phyloP scores from a whole-genome alignment of 192 early-diverging fungal genomes.

The Geranomyces variabilis region DNA sequence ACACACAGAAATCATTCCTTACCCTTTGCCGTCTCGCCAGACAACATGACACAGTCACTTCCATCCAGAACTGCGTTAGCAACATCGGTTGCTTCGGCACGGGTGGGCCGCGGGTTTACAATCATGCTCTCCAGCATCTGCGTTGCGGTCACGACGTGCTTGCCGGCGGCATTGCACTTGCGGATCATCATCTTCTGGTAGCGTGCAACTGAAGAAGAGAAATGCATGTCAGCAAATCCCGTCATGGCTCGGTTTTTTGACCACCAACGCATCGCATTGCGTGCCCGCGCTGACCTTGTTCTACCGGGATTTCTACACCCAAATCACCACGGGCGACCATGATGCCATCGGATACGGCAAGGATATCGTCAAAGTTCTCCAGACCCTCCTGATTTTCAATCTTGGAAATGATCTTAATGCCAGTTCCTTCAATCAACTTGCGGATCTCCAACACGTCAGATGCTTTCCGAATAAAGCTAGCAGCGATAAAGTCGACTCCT shows the following conservation, averaged over 20 bases:
- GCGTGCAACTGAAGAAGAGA: conserved; percentile 43
- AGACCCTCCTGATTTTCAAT: conserved; percentile 98
- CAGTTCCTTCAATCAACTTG: conserved; percentile 74
- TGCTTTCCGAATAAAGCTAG: conserved; percentile 93
- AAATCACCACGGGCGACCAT: conserved; percentile 99
- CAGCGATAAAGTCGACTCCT: conserved; percentile 93
- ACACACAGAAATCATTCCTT: neutral
- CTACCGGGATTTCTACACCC: conserved; percentile 95
- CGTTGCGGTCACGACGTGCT: conserved; percentile 94
- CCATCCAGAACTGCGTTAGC: conserved; percentile 98
- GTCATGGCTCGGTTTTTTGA: conserved; percentile 8
- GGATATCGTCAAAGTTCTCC: conserved; percentile 98
- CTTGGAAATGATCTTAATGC: conserved; percentile 95
- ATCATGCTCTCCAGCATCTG: conserved; percentile 88
- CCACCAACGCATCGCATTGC: neutral
- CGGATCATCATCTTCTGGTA: conserved; percentile 98
- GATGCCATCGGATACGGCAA: conserved; percentile 90
- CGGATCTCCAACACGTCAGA: conserved; percentile 90
- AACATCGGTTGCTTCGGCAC: conserved; percentile 98
- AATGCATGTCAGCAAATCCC: too few relatives aligned
- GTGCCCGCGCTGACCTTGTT: conserved; percentile 57
- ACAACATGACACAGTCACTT: conserved; percentile 98
- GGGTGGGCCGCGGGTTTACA: conserved; percentile 94
- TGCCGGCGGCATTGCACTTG: conserved; percentile 96
- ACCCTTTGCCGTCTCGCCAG: conserved; percentile 96